Evolutionary conservation across 1,284 basidiomycete species (phyloP).

Genomic region (Thelephora terrestris): DNA sequence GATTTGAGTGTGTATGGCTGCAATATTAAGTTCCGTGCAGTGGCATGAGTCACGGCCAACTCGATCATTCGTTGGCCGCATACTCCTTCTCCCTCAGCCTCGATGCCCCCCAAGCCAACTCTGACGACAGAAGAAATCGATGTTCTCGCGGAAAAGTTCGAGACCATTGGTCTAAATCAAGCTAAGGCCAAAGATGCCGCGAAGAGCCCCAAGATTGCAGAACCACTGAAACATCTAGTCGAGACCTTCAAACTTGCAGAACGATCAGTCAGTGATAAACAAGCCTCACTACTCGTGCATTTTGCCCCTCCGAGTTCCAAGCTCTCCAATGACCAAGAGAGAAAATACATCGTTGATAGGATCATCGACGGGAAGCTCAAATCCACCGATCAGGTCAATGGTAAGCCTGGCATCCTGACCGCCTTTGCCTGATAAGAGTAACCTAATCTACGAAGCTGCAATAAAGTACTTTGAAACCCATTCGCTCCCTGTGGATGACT

Average conservation of each 20-base stretch:
- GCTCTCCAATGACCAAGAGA: constrained; percentile 38
- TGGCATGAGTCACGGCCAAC: no score
- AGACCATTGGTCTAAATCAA: constrained; percentile 69
- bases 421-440: neutral
- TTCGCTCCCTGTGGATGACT: constrained; percentile 53
- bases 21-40: no score
- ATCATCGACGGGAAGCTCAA: constrained; percentile 70
- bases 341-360: constrained; percentile 57
- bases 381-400: constrained; percentile 80
- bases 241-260: constrained; percentile 43
- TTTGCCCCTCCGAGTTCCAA: constrained; percentile 61
- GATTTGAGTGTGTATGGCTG: no score
- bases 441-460: constrained; percentile 44
- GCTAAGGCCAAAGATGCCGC: constrained; percentile 79
- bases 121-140: constrained; percentile 18
- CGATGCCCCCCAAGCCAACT: constrained; percentile 22
- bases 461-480: constrained; percentile 67
- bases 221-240: constrained; percentile 64
- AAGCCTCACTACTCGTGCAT: constrained; percentile 63
- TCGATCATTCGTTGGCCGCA: neutral
- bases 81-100: neutral
- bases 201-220: constrained; percentile 69
- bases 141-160: constrained; percentile 58
- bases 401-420: constrained; percentile 32
- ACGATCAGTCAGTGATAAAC: constrained; percentile 65